Conservation (phyloP, 805 yeast species). For the Candida broadrunensis region DNA sequence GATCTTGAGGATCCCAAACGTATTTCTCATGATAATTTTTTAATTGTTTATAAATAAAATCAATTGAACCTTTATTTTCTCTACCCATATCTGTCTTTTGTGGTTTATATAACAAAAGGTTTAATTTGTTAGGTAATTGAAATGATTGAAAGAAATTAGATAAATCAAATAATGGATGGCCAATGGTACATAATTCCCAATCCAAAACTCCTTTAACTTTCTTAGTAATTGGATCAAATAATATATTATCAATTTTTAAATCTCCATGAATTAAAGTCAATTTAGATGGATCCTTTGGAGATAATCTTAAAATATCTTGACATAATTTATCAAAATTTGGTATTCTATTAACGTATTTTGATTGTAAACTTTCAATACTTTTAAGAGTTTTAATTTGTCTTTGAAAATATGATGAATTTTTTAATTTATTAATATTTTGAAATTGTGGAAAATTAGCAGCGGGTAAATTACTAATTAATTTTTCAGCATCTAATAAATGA, state of each 20-base stretch:
- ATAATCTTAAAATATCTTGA: constrained; percentile 36
- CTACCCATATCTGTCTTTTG: constrained; percentile 27
- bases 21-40: constrained; percentile 19
- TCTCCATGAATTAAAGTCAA: constrained; percentile 60
- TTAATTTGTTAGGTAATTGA: constrained; percentile 39
- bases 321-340: constrained; percentile 44
- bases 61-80: constrained; percentile 24
- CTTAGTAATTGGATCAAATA: constrained; percentile 53
- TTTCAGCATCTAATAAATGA: constrained; percentile 46
- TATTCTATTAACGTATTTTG: constrained; percentile 42
- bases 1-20: constrained; percentile 28
- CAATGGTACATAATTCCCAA: constrained; percentile 66
- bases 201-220: constrained; percentile 55
- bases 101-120: constrained; percentile 24
- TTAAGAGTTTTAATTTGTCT: constrained; percentile 51
- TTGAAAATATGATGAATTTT: constrained; percentile 41
- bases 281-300: constrained; percentile 47
- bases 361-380: constrained; percentile 38
- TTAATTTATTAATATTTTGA: constrained; percentile 15
- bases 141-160: constrained; percentile 58
- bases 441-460: constrained; percentile 42
- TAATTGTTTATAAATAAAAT: constrained; percentile 21
- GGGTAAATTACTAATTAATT: constrained; percentile 44
- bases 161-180: constrained; percentile 62
- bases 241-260: constrained; percentile 61